Evolutionary conservation across 176 grass and related monocot genomes (phyloP), one percentile per base, ranked within the genome.

Genomic region (Juncus inflexus): DNA sequence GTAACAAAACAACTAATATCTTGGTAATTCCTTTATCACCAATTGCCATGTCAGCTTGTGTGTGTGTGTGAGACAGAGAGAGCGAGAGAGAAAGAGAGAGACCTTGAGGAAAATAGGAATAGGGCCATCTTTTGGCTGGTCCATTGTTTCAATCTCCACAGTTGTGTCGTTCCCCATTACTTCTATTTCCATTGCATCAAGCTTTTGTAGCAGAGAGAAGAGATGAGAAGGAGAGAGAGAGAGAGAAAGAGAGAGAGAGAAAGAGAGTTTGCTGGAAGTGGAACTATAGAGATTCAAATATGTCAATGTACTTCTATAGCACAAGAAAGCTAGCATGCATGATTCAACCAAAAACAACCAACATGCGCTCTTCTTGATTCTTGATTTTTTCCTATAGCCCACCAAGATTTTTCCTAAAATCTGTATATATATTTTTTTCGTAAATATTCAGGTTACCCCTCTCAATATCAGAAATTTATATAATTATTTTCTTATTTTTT

Each of bases 51-150:
- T 16, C 2, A 49, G 14, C 41, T 39, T 58, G 64, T 12, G 11
- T 14, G 12, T 13, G 3, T 42, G 50, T 1, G 6, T 3, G 36
- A 15, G 52, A 37, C 15, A 28, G 65, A 19, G 42, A 54, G 35
- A 35, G 61, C 19, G 35, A 65, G 55, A 42, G 3, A 15, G 42
- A 58, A 10, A 60, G 1, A 70, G 6, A 60, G 4, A 2, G 19
- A 95, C 91, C 91, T 96, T 90, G 39, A 96, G 78, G 73, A 90
- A 96, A 76, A 96, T 95, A 36, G 91, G 91, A 70, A 90, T 75
- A 47, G 84, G 87, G 37, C 78, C 81, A 83, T 95, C 72, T 42
- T 81, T 90, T 9, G 64, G 49, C 41, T 83, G 65, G 56, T 78
- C 63, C 52, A 83, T 84, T 3, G 60, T 69, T 50, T 82, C 60